phyloP scores from a whole-genome alignment of 2,329 filamentous ascomycete genomes.

The Bipolaris victoriae region DNA sequence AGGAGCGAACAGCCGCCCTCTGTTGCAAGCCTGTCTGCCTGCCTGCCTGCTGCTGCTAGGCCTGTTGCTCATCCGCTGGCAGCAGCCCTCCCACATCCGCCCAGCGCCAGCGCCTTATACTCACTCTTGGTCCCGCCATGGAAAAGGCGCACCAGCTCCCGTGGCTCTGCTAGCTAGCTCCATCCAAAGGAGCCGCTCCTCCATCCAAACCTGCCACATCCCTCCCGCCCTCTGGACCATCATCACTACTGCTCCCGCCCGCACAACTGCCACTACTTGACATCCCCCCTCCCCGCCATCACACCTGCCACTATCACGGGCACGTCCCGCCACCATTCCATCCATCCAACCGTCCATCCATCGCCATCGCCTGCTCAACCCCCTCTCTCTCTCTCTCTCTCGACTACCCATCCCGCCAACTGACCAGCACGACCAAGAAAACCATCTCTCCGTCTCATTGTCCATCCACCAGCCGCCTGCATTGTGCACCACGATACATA shows the following conservation, averaged over 20 bases:
- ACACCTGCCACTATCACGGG: neutral
- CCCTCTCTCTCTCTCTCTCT: neutral
- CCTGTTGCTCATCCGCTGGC: constrained; percentile 34
- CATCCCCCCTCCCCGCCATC: neutral
- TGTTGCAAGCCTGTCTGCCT: constrained; percentile 16
- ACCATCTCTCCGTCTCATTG: neutral
- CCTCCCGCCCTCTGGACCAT: neutral
- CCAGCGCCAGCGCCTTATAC: constrained; percentile 37
- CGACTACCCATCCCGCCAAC: neutral
- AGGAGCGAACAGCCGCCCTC: constrained; percentile 41
- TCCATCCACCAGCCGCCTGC: neutral
- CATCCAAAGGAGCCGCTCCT: constrained; percentile 16
- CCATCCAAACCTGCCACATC: constrained; percentile 11
- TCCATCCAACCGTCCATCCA: neutral
- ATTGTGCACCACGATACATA: constrained; percentile 16
- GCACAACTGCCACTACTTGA: neutral
- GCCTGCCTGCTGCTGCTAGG: too few species aligned
- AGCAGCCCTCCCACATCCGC: constrained; percentile 32
- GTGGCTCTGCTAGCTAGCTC: constrained; percentile 26
- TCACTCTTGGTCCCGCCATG: constrained; percentile 40
- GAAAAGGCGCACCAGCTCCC: constrained; percentile 28
- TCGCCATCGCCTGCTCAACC: neutral
- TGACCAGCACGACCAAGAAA: neutral
- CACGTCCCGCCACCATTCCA: neutral
- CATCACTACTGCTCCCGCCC: neutral